Base-by-base conservation (phyloP, 108 stramenopile genomes). In the Cyclotella kingstonii region DNA sequence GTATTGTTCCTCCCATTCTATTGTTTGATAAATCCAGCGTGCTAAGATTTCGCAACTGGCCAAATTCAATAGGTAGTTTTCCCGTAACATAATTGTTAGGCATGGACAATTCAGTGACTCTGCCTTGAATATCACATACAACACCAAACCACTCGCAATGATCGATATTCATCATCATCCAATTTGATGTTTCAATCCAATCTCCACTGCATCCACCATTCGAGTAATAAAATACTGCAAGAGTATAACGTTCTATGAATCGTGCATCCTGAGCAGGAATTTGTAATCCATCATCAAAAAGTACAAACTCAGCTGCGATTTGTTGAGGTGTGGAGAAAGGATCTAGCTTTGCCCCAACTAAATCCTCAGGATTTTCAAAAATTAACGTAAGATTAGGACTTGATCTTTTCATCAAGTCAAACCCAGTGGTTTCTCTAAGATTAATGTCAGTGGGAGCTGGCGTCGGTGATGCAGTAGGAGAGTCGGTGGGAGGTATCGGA, bases 61-160 rank as follows among this genome's bases (percentile, higher is more conserved):
- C 34, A 17, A 73, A 35, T 18, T 73, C 71, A 22, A 57, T 56
- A 25, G 62, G 52, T 3, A 73, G 0, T 11, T 51, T 61, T 39
- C 71, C 63, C 15, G 63, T 50, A 0, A 73, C 56, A 35, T 52
- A 56, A 36, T 64, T 64, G 11, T 29, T 33, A 23, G 30, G 46
- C 57, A 73, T 36, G 25, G 45, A 49, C 46, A 73, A 15, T 29
- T 73, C 71, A 0, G 45, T 56, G 26, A 73, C 60, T 29, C 56
- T 29, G n/a, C 63, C 63, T 23, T 52, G 46, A 7, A 73, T 33
- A 35, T 56, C 55, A 28, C 71, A 73, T 17, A 49, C 31, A 2
- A 73, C 55, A 27, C 71, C 71, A 51, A 50, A 45, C 71, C 71
- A 73, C n/a, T 44, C 56, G 40, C 71, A 73, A 52, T 73, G 71